Evolutionary conservation across 495 filamentous ascomycete species (phyloP), one percentile per base, ranked within the genome.

Genomic region (Sphaerosporella brunnea): DNA sequence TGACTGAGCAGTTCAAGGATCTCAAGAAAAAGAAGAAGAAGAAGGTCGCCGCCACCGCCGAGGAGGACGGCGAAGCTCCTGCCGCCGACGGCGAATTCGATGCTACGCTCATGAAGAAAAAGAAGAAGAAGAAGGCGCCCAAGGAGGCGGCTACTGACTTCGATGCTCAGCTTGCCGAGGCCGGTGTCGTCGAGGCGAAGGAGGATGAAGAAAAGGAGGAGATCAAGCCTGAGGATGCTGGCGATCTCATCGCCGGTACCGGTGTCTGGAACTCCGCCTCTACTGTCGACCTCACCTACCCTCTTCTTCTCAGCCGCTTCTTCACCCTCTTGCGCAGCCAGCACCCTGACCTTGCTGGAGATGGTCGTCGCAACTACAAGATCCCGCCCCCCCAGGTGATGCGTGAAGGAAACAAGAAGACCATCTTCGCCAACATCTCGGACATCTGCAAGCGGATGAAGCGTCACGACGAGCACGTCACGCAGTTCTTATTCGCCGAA

Each of bases 321-420:
- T 97, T 93, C 71, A 80, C 77, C 51, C 78, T 88, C 39, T 73
- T 97, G 45, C 74, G 88, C 65, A 79, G 79, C 64, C 83, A 88
- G 69, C 88, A 97, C 70, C 90, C 90, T 55, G 90, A 96, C 58
- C 77, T 96, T 47, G 75, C 86, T 13, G 80, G 81, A 16, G 78
- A 75, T 64, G 90, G 88, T 42, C 46, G 58, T 20, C 84, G 82
- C 68, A 87, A 81, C 59, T 97, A 97, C 73, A 95, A 95, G 73
- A 97, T 97, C 57, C 92, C 90, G 15, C 90, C 90, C 10, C 90
- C 90, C n/a, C 92, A 97, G 69, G 93, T 88, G 67, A 72, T 96
- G 38, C 86, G 92, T 68, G 92, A 97, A 84, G 90, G 90, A 63
- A 96, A 96, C 75, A 94, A 93, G 75, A 94, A 93, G 80, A 96